Evolutionary conservation across 2,329 filamentous ascomycete genomes (phyloP), one percentile per base, ranked within the genome.

Genomic region (Penicillium nordicum): DNA sequence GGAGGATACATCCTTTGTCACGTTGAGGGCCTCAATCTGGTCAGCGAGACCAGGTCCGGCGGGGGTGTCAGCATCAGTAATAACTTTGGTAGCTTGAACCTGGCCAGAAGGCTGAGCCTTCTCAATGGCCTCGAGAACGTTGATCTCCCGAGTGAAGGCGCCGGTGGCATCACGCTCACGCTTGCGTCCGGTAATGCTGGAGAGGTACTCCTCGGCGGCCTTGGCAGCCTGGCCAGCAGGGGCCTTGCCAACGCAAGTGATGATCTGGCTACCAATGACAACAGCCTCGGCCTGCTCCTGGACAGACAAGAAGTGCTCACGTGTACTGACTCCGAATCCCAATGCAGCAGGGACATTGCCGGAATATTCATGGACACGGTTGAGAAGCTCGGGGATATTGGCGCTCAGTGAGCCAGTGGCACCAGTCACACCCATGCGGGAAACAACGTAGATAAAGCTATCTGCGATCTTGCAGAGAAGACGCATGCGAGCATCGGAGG

Each of bases 381-480:
- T 83, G 56, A 99, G 80, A 37, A 99, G 83, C 50, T 89, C 86
- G 14, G 92, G 91, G 34, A 99, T 84, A 57, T 88, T 87, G 43
- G 87, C 82, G 74, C 90, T 96, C 68, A 99, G 78, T 27, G 86
- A 86, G 34, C 92, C 92, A 0, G 87, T 88, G 14, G 92, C 94
- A 67, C 94, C 94, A 10, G 94, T 99, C 55, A 97, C 93, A 67
- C 94, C 94, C 88, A 96, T 95, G 67, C 93, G 84, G 27, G 93
- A 97, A 54, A 99, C 94, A 59, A 99, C 92, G 74, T 99, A 99
- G 77, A 99, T 96, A 80, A 97, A 99, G 4, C 92, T 97, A 77
- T 97, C 93, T 70, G 94, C 94, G 61, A 99, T 93, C 74, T 90
- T 87, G 84, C 94, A 99, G 12, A 99, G 87, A 40, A 97, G 83